Evolutionary conservation across 1,284 basidiomycete genomes (phyloP).

Genomic region (Pisolithus thermaeus): DNA sequence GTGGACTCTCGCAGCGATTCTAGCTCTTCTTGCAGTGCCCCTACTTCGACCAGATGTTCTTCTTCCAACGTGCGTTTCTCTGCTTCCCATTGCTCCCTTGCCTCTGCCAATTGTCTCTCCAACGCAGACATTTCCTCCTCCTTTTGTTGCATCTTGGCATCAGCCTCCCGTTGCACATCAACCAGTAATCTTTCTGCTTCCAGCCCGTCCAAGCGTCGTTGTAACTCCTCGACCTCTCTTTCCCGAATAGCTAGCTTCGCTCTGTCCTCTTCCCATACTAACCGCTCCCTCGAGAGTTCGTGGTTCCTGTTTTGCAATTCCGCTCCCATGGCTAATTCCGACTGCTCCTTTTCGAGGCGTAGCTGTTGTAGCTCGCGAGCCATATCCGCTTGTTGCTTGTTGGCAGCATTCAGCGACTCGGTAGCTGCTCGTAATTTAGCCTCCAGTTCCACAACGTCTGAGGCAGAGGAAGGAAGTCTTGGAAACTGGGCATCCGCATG

Average conservation of each 20-base stretch:
- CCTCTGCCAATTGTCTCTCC: slow-evolving; percentile 45
- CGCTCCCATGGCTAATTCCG: slow-evolving; percentile 55
- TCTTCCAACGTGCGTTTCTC: slow-evolving; percentile 49
- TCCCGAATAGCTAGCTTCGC: slow-evolving; percentile 38
- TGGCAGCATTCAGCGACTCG: slow-evolving; percentile 48
- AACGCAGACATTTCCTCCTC: slow-evolving; percentile 47
- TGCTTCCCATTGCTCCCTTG: slow-evolving; percentile 49
- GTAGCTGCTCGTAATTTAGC: slow-evolving; percentile 56
- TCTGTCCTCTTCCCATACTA: slow-evolving; percentile 51
- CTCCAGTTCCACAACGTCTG: slow-evolving; percentile 45
- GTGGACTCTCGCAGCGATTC: slow-evolving; percentile 25
- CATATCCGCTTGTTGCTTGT: slow-evolving; percentile 56
- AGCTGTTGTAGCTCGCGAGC: slow-evolving; percentile 54
- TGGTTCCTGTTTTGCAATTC: slow-evolving; percentile 53
- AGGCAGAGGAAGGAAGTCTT: slow-evolving; percentile 28
- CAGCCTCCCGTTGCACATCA: slow-evolving; percentile 31
- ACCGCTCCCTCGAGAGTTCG: slow-evolving; percentile 44
- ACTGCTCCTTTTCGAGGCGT: slow-evolving; percentile 56
- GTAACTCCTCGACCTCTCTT: slow-evolving; percentile 40
- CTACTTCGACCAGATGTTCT: slow-evolving; percentile 42
- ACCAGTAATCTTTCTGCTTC: slow-evolving; percentile 37
- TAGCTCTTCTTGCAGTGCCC: slow-evolving; percentile 37
- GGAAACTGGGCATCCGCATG: slow-evolving; percentile 57
- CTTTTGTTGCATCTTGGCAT: slow-evolving; percentile 36
- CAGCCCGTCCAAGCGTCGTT: slow-evolving; percentile 38